Evolutionary conservation across 2,329 filamentous ascomycete genomes (phyloP).

Genomic region (Penicillium hordei): DNA sequence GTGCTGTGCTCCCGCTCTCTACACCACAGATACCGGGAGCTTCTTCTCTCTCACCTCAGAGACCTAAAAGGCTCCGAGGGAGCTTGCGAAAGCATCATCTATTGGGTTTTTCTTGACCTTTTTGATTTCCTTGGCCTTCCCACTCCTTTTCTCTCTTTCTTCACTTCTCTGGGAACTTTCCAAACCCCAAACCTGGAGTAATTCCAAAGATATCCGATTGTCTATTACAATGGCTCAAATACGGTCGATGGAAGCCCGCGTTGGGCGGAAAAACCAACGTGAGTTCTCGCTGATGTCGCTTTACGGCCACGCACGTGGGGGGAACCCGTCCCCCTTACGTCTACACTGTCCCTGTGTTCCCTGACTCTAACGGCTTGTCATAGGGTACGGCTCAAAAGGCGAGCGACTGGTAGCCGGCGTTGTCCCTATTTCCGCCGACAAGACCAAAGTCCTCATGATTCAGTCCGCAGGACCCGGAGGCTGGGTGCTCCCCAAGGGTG

Average conservation of each 20-base stretch:
- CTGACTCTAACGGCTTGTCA: conserved; percentile 21
- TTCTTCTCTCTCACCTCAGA: conserved; percentile 12
- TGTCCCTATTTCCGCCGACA: conserved; percentile 83
- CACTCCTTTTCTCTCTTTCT: conserved; percentile 11
- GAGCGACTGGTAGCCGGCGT: conserved; percentile 94
- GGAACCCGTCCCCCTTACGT: conserved; percentile 12
- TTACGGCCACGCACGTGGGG: conserved; percentile 24
- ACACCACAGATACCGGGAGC: conserved; percentile 8
- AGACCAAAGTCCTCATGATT: conserved; percentile 85
- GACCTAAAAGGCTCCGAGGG: conserved; percentile 23
- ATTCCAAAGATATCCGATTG: conserved; percentile 12
- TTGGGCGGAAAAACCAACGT: conserved; percentile 52
- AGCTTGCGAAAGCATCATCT: conserved; percentile 18
- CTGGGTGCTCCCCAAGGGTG: conserved; percentile 97
- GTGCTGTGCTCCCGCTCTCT: conserved; percentile 9
- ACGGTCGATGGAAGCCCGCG: conserved; percentile 49
- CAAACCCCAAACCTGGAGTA: not conserved
- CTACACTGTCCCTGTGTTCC: conserved; percentile 1
- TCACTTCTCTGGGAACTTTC: conserved; percentile 4
- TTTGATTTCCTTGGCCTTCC: not conserved
- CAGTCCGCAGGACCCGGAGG: conserved; percentile 87
- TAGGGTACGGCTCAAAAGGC: conserved; percentile 88
- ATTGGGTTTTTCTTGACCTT: not conserved
- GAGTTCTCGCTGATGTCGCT: conserved; percentile 33
- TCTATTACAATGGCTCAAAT: conserved; percentile 41